Base-by-base conservation (phyloP, 1,284 basidiomycete species). In the Volvariella surrecta region DNA sequence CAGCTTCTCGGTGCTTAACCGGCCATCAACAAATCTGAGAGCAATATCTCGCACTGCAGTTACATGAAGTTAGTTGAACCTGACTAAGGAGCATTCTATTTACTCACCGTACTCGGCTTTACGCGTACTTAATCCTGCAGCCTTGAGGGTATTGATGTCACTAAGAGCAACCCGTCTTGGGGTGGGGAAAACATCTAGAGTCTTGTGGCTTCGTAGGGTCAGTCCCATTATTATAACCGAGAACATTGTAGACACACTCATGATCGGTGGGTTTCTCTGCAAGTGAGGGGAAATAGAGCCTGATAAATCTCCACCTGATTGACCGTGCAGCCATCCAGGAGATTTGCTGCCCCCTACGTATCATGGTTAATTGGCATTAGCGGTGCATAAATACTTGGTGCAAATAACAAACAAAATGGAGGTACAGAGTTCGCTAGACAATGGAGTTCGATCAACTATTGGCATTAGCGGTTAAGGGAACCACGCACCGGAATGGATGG, bases 281-380 rank as follows among this genome's bases (percentile, higher is more conserved):
- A 8, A 89, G 61, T 16, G 74, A 69, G 19, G 78, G 77, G 50
- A 88, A 78, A 58, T 79, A 93, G 13, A 89, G 62, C 32, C 84
- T 72, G 34, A 79, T 70, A 58, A 97, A 96, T 46, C 75, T 82
- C 60, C 90, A 83, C n/a, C 74, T 79, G 43, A 96, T 91, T 3
- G 88, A 82, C 31, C 85, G 72, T 0, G 93, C 93, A 2, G 92
- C 92, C 22, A 86, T 63, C 89, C 89, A 94, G 0, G 87, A 90
- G 32, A 97, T 92, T 61, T 97, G 91, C 61, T 93, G 90, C 0
- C 82, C 87, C 42, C 82, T 83, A 48, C 15, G 49, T 42, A 38
- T 38, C 40, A 16, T 40, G 24, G 15, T 48, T 15, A 44, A 34
- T 21, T 16, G 21, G 17, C 28, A 22, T 31, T 13, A 39, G 28